Percentiles rank a stretch among this genome's conserved stretches.
Conservation (phyloP, 345 rosid species). For the Brassica juncea region DNA sequence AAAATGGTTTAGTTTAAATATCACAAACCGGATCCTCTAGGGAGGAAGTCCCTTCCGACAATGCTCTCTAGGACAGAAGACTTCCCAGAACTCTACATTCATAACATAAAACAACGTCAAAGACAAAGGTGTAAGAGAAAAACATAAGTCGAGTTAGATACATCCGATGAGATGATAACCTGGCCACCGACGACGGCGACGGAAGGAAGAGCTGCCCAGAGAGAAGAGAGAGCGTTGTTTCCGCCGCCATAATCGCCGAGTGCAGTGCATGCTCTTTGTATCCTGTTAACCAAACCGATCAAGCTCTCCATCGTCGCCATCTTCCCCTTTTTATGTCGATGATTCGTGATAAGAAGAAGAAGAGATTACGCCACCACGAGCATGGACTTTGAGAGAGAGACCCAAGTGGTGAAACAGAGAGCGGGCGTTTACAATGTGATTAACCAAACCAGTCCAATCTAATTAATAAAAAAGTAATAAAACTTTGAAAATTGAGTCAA, state of each 20-base stretch:
- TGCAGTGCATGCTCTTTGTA: constrained; percentile 84
- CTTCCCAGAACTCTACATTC: constrained; percentile 87
- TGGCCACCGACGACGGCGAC: constrained; percentile 91
- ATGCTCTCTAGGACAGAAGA: constrained; percentile 95
- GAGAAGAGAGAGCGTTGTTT: constrained; percentile 63
- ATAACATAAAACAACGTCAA: constrained; percentile 1
- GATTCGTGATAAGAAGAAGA: background rate
- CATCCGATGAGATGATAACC: constrained; percentile 34
- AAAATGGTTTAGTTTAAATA: background rate
- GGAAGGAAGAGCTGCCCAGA: constrained; percentile 92
- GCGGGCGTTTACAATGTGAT: constrained; percentile 33
- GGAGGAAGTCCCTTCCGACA: constrained; percentile 93
- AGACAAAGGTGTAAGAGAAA: background rate
- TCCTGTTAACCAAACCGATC: constrained; percentile 76
- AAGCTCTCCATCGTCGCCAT: constrained; percentile 90
- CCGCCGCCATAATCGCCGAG: constrained; percentile 83
- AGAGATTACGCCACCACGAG: background rate
- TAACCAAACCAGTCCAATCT: constrained; percentile 25
- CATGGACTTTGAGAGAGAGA: background rate
- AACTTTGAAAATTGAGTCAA: background rate
- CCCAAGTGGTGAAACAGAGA: constrained; percentile 10
- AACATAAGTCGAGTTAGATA: background rate
- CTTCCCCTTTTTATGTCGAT: constrained; percentile 7
- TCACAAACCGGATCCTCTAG: constrained; percentile 87
- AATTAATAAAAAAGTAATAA: background rate